phyloP scores from a whole-genome alignment of 1,139 yeast species.

The Fermentozyma sake region DNA sequence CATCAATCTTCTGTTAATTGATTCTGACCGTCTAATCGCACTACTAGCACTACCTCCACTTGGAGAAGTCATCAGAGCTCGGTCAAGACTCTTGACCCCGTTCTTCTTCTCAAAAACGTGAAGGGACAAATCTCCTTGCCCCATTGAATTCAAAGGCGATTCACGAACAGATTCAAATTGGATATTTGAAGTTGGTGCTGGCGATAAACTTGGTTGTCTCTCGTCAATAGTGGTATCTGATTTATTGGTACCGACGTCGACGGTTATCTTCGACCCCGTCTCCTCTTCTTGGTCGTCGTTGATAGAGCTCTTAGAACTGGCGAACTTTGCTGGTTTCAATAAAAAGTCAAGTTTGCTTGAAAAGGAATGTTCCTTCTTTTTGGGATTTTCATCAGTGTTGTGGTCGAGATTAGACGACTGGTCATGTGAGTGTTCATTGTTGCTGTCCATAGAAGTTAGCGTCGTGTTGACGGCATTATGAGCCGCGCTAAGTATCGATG shows the following conservation, averaged over 20 bases:
- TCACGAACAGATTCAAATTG: slow-evolving; percentile 59
- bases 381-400: slow-evolving; percentile 2
- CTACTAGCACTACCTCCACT: slow-evolving; percentile 6
- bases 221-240: slow-evolving; percentile 3
- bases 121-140: slow-evolving; percentile 65
- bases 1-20: slow-evolving; percentile 8
- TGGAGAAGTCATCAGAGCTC: slow-evolving; percentile 6
- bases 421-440: too few relatives aligned
- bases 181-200: slow-evolving; percentile 29
- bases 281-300: slow-evolving; percentile 7
- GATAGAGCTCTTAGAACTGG: slow-evolving; percentile 7
- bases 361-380: slow-evolving; percentile 8
- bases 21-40: slow-evolving; percentile 8
- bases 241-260: slow-evolving; percentile 2
- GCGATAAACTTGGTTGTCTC: too few relatives aligned
- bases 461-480: slow-evolving; percentile 15
- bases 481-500: slow-evolving; percentile 26
- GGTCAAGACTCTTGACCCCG: slow-evolving; percentile 6
- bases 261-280: slow-evolving; percentile 1
- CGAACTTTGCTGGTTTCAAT: slow-evolving; percentile 14
- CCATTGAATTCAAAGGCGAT: slow-evolving; percentile 59
- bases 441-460: too few relatives aligned
- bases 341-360: slow-evolving; percentile 15
- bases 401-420: slow-evolving; percentile 9
- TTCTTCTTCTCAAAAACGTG: slow-evolving; percentile 41